Evolutionary conservation across 2,329 filamentous ascomycete species (phyloP), one percentile per base, ranked within the genome.

Genomic region (Aspergillus clavatus): DNA sequence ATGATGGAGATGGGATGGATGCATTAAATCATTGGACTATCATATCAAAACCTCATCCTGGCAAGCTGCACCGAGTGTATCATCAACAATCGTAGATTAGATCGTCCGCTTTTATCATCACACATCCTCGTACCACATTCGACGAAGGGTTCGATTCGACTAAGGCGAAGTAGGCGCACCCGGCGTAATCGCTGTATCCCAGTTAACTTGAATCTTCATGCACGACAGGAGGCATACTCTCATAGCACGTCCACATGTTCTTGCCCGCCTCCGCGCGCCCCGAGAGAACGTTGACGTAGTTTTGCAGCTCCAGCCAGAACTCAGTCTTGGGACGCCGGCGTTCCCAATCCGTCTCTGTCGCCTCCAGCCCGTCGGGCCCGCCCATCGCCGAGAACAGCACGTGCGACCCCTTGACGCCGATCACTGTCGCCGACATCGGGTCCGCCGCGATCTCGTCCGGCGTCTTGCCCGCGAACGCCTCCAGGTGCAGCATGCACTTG

Each of bases 401-500:
- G 59, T 86, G 83, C 1, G 89, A 89, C 18, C 90, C 90, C 70
- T 88, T 84, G 65, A 98, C 91, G 21, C 93, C 93, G 60, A 98
- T 97, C 29, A 98, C 89, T 0, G 82, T 76, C 2, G 84, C 78
- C 42, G 84, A 89, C 66, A 84, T 72, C 4, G 84, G 80, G 61
- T 96, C 87, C 22, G 80, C 77, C 50, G 82, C 81, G 51, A 95
- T 86, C 50, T 83, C 81, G 29, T 81, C 73, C 48, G 79, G 78
- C 27, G 78, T 75, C 57, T 81, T 81, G 40, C 81, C 82, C 5
- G 82, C 82, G 60, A 83, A 95, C 18, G 71, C 69, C 71, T 98
- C 93, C 3, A 98, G 75, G 63, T 95, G 89, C 73, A 95, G 83
- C 63, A 97, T 86, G 65, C 89, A 95, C 72, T 90, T 91, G 70